These are phyloP conservation scores for Cercis canadensis DNA, from an alignment of 306 rosid species.

Conservation along the genomic window DNA sequence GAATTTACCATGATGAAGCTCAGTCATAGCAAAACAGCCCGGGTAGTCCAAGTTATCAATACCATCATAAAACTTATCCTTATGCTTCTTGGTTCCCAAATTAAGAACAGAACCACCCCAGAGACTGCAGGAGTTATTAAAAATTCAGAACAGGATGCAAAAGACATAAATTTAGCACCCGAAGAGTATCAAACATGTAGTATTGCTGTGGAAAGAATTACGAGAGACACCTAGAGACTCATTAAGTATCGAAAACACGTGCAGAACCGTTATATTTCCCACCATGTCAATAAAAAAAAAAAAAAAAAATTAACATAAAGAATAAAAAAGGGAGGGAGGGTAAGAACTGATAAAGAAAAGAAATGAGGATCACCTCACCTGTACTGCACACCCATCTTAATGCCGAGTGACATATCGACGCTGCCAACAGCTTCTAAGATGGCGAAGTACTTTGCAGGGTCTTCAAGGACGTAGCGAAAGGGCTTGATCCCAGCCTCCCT, in stretches of 20 bases:
- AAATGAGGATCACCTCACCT: conserved; percentile 75
- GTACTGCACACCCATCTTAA: conserved; percentile 92
- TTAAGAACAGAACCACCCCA: conserved; percentile 98
- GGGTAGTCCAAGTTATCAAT: conserved; percentile 85
- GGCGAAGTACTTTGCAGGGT: conserved; percentile 79
- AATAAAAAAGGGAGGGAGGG: neutral
- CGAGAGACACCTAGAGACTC: no score
- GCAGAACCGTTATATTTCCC: no score
- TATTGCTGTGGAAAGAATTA: no score
- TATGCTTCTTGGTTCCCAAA: conserved; percentile 90
- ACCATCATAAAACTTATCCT: conserved; percentile 84
- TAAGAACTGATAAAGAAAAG: no score
- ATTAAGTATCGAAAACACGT: no score
- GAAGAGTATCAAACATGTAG: no score
- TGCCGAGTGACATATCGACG: conserved; percentile 87
- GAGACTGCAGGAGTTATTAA: conserved; percentile 52
- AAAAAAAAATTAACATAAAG: neutral
- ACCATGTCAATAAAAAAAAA: neutral
- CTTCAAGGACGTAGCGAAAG: conserved; percentile 55
- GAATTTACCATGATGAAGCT: conserved; percentile 85
- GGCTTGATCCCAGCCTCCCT: conserved; percentile 80
- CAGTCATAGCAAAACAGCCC: conserved; percentile 99
- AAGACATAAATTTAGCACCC: neutral
- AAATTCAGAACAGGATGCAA: neutral
- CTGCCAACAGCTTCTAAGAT: conserved; percentile 81